Evolutionary conservation across 2,329 filamentous ascomycete species (phyloP), one percentile per base, ranked within the genome.

Genomic region (Thielaviopsis populi): DNA sequence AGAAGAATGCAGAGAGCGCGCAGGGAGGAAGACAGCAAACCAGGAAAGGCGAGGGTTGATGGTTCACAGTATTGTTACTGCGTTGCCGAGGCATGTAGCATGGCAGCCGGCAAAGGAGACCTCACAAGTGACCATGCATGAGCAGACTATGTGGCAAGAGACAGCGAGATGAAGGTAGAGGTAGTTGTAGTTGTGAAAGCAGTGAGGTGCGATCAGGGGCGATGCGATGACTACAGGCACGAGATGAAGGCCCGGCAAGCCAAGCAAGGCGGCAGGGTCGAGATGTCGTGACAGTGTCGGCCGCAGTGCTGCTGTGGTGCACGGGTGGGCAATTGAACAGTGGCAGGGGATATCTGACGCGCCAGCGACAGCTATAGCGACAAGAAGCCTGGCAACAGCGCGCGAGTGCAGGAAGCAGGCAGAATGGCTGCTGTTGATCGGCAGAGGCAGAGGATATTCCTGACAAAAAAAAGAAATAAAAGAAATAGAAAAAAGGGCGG

Each of bases 51-150:
- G 10, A 13, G 22, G 13, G 37, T 33, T 27, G 30, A 27, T 41
- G 15, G 50, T 59, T 43, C 30, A 63, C 41, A 53, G 53, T 53
- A 43, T 58, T 40, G 40, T 43, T 59, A 63, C 54, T 41, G 62
- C 62, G 41, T 58, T 46, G 50, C 6, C 50, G 24, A 58, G 53
- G 42, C 53, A 63, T 56, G 53, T 59, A 63, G 40, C 62, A 63
- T 63, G 62, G 40, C 62, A 63, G 53, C 50, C 62, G 19, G 53
- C 30, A 46, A 63, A 56, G 62, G 42, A 40, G 27, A 30, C 24
- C 40, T 63, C 62, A 63, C 53, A 53, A 63, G 27, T 40, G 53
- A 59, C 41, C 53, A 63, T 48, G 41, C 62, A 63, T 63, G 62
- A 22, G 62, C 53, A 63, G 37, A 13, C 50, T 56, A 17, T 37